phyloP scores from a whole-genome alignment of 2,329 filamentous ascomycete species.

The Trichoderma sp. region DNA sequence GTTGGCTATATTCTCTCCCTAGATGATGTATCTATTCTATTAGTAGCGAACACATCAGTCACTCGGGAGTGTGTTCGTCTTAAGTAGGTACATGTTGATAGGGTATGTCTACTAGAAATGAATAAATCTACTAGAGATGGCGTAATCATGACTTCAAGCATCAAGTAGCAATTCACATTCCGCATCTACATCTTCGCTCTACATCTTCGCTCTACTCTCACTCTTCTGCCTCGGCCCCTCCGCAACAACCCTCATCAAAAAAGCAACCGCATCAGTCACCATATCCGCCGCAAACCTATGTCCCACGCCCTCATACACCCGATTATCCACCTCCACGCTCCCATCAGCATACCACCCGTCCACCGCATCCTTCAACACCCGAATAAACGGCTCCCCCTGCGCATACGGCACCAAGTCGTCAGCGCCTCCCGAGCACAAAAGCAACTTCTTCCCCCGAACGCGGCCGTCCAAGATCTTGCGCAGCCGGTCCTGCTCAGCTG shows the following conservation, averaged over 20 bases:
- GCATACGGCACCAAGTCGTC: conserved; percentile 73
- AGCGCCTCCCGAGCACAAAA: conserved; percentile 61
- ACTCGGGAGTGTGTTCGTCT: background rate
- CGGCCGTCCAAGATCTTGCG: conserved; percentile 45
- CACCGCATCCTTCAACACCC: conserved; percentile 56
- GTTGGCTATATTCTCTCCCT: too few relatives aligned
- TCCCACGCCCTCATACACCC: conserved; percentile 64
- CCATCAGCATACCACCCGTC: conserved; percentile 54
- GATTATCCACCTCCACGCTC: conserved; percentile 59
- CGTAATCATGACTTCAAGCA: background rate
- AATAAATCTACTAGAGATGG: too few relatives aligned
- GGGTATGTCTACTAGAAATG: too few relatives aligned
- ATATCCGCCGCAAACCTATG: conserved; percentile 68
- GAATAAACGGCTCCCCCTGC: conserved; percentile 57
- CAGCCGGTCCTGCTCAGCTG: conserved; percentile 43
- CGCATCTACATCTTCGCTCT: conserved; percentile 27
- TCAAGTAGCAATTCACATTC: background rate
- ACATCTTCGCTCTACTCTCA: conserved; percentile 32
- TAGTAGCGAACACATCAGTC: too few relatives aligned
- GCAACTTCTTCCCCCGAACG: conserved; percentile 60
- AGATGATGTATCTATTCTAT: too few relatives aligned
- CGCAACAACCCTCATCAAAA: conserved; percentile 52
- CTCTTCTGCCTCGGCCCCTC: conserved; percentile 26
- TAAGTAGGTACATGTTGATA: background rate
- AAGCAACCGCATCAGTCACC: conserved; percentile 63